Base-by-base conservation (phyloP, 805 yeast genomes). In the Wickerhamomyces rabaulensis region DNA sequence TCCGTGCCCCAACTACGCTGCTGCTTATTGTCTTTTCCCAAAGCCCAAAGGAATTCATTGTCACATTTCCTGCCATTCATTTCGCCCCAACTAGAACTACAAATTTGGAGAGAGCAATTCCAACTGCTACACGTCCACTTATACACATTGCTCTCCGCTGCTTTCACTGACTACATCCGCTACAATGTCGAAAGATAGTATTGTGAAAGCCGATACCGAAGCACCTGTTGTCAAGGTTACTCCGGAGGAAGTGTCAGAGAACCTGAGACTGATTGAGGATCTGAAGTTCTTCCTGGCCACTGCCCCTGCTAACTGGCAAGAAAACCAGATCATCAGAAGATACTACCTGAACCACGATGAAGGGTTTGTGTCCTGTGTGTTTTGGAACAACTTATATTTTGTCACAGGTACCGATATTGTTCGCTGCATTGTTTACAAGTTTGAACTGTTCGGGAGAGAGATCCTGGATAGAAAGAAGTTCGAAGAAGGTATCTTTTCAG, bases 331-430 rank as follows among this genome's bases (percentile, higher is more conserved):
- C 40, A 87, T 94, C 42, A 75, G 96, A 60, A 72, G 96, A 45
- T 92, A 88, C 64, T 85, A 83, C 61, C 68, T 92, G 42, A 90
- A 89, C 56, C 86, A 84, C 52, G 95, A 87, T 49, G 97, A 91
- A 63, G 94, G 92, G 3, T 89, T 92, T 54, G 89, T 89, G n/a
- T 79, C 87, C 27, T 92, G 99, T 66, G 89, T 94, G 1, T 84
- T 76, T 55, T 92, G 98, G 97, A 87, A 89, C 58, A 85, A 86
- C 59, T 70, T 91, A 13, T 92, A 85, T 63, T 91, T 86, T 66
- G 78, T 92, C 42, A 92, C 98, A 0, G 98, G 98, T 3, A 92
- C 98, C 1, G 98, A 94, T 70, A 91, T 92, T 48, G 96, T 94
- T 41, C 80, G 96, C 48, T 88, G 96, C 64, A 79, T 92, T 43